These are phyloP conservation scores for Termitomyces sp. DNA, from an alignment of 768 basidiomycete species.

Conservation along the genomic window DNA sequence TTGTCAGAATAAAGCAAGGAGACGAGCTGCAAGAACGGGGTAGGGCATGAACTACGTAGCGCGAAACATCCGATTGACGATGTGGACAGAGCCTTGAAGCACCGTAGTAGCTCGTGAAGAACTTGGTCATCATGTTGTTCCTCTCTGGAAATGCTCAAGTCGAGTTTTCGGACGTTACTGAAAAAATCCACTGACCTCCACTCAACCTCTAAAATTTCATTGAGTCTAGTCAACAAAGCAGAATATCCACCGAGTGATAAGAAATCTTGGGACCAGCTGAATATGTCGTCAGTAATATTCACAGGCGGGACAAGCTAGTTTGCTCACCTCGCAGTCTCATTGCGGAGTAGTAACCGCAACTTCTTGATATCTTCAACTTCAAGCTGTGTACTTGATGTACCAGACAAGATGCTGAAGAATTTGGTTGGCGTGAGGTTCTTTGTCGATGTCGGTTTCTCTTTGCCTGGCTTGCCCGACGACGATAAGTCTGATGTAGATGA, in stretches of 20 bases:
- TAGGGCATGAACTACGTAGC: slow-evolving; percentile 82
- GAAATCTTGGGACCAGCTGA: slow-evolving; percentile 89
- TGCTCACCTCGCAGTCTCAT: slow-evolving; percentile 80
- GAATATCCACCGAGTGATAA: slow-evolving; percentile 80
- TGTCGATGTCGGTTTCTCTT: slow-evolving; percentile 43
- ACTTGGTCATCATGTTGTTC: slow-evolving; percentile 98
- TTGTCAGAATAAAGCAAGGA: slow-evolving; percentile 92
- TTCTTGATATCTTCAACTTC: slow-evolving; percentile 89
- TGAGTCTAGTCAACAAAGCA: slow-evolving; percentile 74
- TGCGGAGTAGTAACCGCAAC: slow-evolving; percentile 77
- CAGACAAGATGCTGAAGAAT: slow-evolving; percentile 62
- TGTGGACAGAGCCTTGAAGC: slow-evolving; percentile 90
- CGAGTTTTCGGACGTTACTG: background rate
- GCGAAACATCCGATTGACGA: slow-evolving; percentile 87
- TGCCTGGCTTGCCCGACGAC: slow-evolving; percentile 33
- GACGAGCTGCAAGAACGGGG: slow-evolving; percentile 82
- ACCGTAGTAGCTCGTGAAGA: slow-evolving; percentile 85
- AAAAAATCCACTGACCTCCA: slow-evolving; percentile 67
- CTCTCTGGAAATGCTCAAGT: slow-evolving; percentile 52
- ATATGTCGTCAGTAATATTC: background rate
- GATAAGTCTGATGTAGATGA: slow-evolving; percentile 38
- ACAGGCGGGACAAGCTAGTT: background rate
- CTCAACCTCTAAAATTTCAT: slow-evolving; percentile 91
- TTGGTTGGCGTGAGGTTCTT: slow-evolving; percentile 59
- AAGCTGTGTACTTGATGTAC: slow-evolving; percentile 66